Evolutionary conservation across 2,329 filamentous ascomycete species (phyloP).

Genomic region (Hirsutella minnesotensis): DNA sequence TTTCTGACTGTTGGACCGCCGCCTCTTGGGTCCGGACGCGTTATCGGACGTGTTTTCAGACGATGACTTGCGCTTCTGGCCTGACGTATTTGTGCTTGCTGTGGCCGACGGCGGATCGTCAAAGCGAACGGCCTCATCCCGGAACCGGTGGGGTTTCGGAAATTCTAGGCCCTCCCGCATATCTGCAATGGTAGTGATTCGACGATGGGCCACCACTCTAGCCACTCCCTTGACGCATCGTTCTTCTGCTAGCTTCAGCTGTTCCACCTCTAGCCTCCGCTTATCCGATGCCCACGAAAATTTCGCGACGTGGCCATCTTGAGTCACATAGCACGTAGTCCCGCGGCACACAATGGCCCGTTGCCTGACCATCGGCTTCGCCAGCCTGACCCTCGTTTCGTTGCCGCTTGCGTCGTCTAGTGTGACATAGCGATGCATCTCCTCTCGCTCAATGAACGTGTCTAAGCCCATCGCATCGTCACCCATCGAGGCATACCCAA

Average conservation of each 20-base stretch:
- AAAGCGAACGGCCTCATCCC: too few species aligned
- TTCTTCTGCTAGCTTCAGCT: constrained; percentile 7
- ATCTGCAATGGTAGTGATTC: constrained; percentile 7
- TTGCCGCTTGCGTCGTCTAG: constrained; percentile 2
- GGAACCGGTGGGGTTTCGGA: constrained; percentile 1
- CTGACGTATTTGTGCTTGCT: background rate
- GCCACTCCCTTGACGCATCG: constrained; percentile 8
- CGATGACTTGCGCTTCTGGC: constrained; percentile 3
- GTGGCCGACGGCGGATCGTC: constrained; percentile 1
- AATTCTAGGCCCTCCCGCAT: constrained; percentile 7
- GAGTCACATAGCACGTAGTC: constrained; percentile 8
- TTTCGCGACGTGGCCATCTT: constrained; percentile 7
- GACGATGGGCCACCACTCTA: constrained; percentile 6
- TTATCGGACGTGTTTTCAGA: constrained; percentile 3
- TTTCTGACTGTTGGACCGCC: constrained; percentile 4
- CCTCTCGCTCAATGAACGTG: constrained; percentile 3
- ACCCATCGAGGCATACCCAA: constrained; percentile 9
- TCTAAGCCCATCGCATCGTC: constrained; percentile 8
- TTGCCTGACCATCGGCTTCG: constrained; percentile 5
- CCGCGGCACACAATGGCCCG: constrained; percentile 7
- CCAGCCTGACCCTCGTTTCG: background rate
- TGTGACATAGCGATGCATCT: constrained; percentile 1
- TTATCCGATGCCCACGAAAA: constrained; percentile 6
- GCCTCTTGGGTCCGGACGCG: constrained; percentile 5
- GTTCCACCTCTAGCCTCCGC: constrained; percentile 5